Evolutionary conservation across 2,329 filamentous ascomycete genomes (phyloP).

Genomic region (Trichoderma aggressivum): DNA sequence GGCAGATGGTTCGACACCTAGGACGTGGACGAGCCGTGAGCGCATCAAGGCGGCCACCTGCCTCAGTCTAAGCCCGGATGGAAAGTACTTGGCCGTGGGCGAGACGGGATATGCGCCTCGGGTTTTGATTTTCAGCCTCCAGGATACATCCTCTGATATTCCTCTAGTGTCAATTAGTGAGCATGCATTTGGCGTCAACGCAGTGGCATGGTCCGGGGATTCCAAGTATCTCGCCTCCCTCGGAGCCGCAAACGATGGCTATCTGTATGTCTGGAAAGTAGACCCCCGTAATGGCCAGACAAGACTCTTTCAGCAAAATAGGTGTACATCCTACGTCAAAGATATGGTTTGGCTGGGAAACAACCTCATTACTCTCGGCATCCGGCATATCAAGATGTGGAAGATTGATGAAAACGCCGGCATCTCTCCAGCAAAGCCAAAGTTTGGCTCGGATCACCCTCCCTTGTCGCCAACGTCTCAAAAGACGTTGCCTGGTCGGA

Average conservation of each 20-base stretch:
- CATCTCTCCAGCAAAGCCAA: conserved; percentile 62
- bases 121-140: conserved; percentile 83
- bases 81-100: conserved; percentile 82
- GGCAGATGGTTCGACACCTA: conserved; percentile 62
- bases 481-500: conserved; percentile 77
- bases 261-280: conserved; percentile 86
- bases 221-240: conserved; percentile 84
- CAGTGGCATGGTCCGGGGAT: conserved; percentile 85
- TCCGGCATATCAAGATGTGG: conserved; percentile 93
- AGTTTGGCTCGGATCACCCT: conserved; percentile 45
- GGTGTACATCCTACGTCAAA: conserved; percentile 82
- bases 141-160: conserved; percentile 73
- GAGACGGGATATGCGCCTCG: conserved; percentile 93
- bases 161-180: conserved; percentile 85
- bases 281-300: conserved; percentile 78
- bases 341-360: conserved; percentile 89
- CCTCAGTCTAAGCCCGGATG: conserved; percentile 82
- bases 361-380: conserved; percentile 79
- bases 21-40: conserved; percentile 84
- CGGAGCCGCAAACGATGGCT: conserved; percentile 87
- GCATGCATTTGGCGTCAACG: conserved; percentile 84
- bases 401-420: conserved; percentile 65
- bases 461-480: conserved; percentile 33
- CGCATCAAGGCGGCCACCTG: conserved; percentile 93
- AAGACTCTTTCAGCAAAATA: conserved; percentile 78